Evolutionary conservation across 148 eudicot species (phyloP).

Genomic region (Camellia sinensis): DNA sequence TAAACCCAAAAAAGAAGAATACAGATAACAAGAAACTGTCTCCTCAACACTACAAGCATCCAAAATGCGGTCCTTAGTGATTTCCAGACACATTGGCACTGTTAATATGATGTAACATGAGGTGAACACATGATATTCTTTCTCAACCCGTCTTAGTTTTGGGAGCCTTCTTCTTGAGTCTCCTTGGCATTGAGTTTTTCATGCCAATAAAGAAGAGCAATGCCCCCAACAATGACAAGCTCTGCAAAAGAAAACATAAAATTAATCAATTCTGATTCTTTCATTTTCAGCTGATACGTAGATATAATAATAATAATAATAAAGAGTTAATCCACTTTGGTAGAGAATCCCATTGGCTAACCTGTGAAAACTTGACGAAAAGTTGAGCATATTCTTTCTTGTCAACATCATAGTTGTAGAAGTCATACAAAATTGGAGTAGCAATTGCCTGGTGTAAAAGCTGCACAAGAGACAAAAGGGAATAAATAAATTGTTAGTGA

Average conservation of each 20-base stretch:
- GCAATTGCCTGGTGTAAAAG: conserved; percentile 65
- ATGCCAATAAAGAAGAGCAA: conserved; percentile 82
- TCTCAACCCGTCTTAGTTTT: conserved; percentile 18
- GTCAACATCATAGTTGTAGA: conserved; percentile 82
- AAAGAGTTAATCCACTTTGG: neutral
- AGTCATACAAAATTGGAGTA: conserved; percentile 75
- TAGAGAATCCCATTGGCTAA: conserved; percentile 20
- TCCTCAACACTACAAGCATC: neutral
- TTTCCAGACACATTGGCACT: neutral
- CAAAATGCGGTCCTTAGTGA: neutral
- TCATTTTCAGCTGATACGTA: neutral
- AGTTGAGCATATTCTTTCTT: conserved; percentile 58
- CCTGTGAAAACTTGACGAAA: conserved; percentile 80
- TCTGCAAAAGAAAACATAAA: conserved; percentile 38
- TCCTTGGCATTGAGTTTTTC: conserved; percentile 80
- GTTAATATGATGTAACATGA: neutral
- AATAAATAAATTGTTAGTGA: neutral
- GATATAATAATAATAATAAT: too few species aligned
- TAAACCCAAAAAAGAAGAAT: neutral
- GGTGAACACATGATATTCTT: neutral
- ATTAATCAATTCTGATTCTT: neutral
- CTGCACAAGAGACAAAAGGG: conserved; percentile 26
- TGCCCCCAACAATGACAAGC: conserved; percentile 72
- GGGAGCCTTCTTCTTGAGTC: conserved; percentile 47
- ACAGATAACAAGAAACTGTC: conserved; percentile 1